Conservation (phyloP, 169 alveolate genomes). For the Plasmodium berghei region DNA sequence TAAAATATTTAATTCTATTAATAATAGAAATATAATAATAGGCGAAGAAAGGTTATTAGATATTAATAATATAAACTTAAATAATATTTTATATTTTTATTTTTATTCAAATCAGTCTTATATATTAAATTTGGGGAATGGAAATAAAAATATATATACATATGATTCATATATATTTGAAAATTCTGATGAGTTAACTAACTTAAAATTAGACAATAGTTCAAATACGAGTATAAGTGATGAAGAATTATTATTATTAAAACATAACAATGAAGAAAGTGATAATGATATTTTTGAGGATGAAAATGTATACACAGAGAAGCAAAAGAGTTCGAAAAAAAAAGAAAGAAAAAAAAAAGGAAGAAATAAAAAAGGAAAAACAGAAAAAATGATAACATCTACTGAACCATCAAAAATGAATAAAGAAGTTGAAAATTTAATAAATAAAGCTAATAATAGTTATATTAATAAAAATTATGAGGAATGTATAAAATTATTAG, state of each 20-base stretch:
- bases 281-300: not conserved
- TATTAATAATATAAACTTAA: conserved; percentile 44
- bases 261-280: conserved; percentile 13
- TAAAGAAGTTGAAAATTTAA: conserved; percentile 79
- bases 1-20: conserved; percentile 6
- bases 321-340: not conserved
- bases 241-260: conserved; percentile 47
- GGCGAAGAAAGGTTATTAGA: conserved; percentile 41
- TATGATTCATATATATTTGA: conserved; percentile 69
- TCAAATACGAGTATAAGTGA: conserved; percentile 32
- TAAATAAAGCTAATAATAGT: conserved; percentile 82
- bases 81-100: conserved; percentile 44
- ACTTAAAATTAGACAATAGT: not conserved
- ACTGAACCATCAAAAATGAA: conserved; percentile 76
- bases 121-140: not conserved
- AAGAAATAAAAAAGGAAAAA: not conserved
- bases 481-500: conserved; percentile 79
- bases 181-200: not conserved
- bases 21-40: conserved; percentile 10
- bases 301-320: not conserved
- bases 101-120: conserved; percentile 46
- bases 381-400: not conserved
- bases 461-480: conserved; percentile 80
- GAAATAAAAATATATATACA: conserved; percentile 19
- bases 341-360: conserved; percentile 2